A percentile compares a stretch with the other conserved stretches of the same genome.
phyloP scores from a whole-genome alignment of 129 eudicot species.

The Lactuca saligna region DNA sequence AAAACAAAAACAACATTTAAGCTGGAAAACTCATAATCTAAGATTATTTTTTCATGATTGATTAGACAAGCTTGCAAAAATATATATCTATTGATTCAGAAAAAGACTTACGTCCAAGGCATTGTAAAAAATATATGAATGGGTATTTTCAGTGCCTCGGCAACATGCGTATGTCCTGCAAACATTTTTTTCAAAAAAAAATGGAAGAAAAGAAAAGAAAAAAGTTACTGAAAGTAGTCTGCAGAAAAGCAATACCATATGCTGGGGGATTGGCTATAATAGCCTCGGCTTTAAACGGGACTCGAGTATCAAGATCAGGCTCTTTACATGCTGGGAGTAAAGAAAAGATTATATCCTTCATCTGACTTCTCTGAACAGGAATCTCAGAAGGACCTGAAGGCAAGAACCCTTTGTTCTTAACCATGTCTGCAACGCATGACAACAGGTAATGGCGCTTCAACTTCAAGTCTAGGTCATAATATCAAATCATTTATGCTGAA shows the following conservation, averaged over 20 bases:
- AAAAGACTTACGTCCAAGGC: constrained; percentile 98
- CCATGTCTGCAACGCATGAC: constrained; percentile 84
- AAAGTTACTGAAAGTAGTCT: background rate
- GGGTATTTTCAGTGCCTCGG: constrained; percentile 88
- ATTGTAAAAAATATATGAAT: constrained; percentile 93
- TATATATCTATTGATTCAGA: constrained; percentile 15
- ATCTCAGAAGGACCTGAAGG: constrained; percentile 99
- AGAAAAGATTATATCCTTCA: constrained; percentile 86
- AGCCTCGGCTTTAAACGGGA: constrained; percentile 92
- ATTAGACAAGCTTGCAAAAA: background rate
- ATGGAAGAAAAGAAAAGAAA: background rate
- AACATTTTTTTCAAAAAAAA: constrained; percentile 12
- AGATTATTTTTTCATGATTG: too few relatives aligned
- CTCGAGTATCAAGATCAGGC: constrained; percentile 80
- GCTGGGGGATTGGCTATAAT: constrained; percentile 98
- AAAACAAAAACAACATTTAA: too few relatives aligned
- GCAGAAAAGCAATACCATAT: constrained; percentile 56
- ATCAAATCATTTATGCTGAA: constrained; percentile 3
- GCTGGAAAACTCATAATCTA: too few relatives aligned
- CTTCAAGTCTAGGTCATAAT: background rate
- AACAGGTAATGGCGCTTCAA: background rate
- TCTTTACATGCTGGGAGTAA: constrained; percentile 92
- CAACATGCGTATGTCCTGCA: constrained; percentile 97
- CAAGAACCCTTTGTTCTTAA: constrained; percentile 96
- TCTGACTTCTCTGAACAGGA: constrained; percentile 85